Evolutionary conservation across 495 filamentous ascomycete genomes (phyloP), one percentile per base, ranked within the genome.

Genomic region (Bathelium albidoporum): DNA sequence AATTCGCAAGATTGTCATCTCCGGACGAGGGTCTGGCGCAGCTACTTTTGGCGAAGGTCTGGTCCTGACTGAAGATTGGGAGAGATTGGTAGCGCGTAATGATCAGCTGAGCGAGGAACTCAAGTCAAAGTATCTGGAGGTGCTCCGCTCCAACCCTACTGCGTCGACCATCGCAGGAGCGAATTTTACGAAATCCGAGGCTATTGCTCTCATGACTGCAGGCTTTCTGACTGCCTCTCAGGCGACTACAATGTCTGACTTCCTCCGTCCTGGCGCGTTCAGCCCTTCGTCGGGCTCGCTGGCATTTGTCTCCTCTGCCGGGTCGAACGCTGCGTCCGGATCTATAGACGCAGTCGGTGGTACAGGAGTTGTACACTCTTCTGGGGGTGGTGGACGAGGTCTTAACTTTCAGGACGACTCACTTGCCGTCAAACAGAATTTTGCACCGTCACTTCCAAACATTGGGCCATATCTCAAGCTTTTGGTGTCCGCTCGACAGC

Each of bases 401-500:
- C 63, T 41, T 16, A 58, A 36, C 18, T 36, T 29, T 12, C 24
- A 49, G 24, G 49, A 55, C 24, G 64, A 59, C 32, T 24, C 65
- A 7, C 61, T 68, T 9, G 62, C 65, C 24, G 61, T 64, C 9
- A 52, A 39, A 36, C 18, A 58, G 29, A 63, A 2, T 26, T 29
- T 32, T 70, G 45, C 71, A 75, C 65, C 71, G 69, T 86, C 88
- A 0, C 78, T 93, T 10, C 91, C 91, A 31, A 85, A 83, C 24
- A 87, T 82, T 1, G 91, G 91, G 1, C 78, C 84, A 1, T 90
- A 88, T 67, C 79, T 95, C 28, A 85, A 85, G 65, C 79, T 96
- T n/a, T 75, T 89, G 0, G 77, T 81, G 18, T 74, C 77, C 26
- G 86, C 88, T 24, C 83, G 90, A 24, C 76, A 80, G 12, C 87